These are phyloP conservation scores for Edaphochlamys debaryana DNA, from an alignment of 139 green algal species.

Conservation along the genomic window DNA sequence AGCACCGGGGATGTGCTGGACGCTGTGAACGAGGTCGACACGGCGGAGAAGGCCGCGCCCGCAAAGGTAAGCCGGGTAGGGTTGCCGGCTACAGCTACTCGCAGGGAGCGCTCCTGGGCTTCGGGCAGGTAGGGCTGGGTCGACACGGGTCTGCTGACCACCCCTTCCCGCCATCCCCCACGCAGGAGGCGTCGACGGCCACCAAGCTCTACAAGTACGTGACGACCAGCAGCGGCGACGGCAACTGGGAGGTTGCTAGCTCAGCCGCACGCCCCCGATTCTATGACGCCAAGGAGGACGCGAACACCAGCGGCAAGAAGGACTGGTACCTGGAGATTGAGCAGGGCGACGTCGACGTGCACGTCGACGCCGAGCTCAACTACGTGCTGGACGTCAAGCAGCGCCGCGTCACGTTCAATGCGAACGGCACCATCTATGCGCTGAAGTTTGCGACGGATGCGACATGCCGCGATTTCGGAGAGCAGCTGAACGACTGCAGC, in stretches of 20 bases:
- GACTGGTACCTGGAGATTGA: constrained; percentile 50
- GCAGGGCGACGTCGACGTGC: constrained; percentile 63
- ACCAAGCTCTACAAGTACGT: constrained; percentile 72
- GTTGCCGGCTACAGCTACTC: too few relatives aligned
- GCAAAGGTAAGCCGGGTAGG: constrained; percentile 22
- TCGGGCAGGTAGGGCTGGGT: too few relatives aligned
- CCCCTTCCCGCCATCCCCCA: neutral
- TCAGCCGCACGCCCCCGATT: constrained; percentile 56
- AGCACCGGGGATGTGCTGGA: constrained; percentile 12
- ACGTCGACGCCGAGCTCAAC: constrained; percentile 51
- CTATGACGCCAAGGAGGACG: constrained; percentile 81
- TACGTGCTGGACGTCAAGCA: constrained; percentile 56
- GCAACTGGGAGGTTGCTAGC: constrained; percentile 70
- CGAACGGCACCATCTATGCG: constrained; percentile 65
- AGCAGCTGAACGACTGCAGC: constrained; percentile 64
- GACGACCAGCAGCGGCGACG: constrained; percentile 29
- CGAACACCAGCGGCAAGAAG: constrained; percentile 23
- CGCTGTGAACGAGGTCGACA: constrained; percentile 28
- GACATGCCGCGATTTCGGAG: constrained; percentile 42
- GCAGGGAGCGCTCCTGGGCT: too few relatives aligned
- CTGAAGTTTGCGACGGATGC: constrained; percentile 62
- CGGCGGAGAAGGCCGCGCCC: neutral
- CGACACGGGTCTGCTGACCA: neutral
- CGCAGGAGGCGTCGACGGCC: constrained; percentile 15
- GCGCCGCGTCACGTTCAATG: constrained; percentile 70